Percentiles rank a stretch among this genome's conserved stretches.
These are phyloP conservation scores for Tolypocladium pustulatum DNA, from an alignment of 2,329 filamentous ascomycete genomes.

Conservation along the genomic window DNA sequence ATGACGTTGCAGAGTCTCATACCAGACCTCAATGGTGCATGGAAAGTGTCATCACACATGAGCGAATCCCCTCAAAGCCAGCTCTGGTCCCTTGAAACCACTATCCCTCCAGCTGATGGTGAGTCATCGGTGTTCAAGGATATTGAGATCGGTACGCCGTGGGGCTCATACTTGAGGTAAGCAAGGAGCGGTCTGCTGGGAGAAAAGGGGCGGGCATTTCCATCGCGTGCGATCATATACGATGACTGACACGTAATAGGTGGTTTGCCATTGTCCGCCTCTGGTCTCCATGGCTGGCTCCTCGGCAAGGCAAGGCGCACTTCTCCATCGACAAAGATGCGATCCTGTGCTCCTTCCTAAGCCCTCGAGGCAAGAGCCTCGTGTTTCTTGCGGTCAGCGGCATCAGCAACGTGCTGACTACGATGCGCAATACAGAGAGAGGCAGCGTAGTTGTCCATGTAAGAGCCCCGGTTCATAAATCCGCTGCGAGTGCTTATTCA, in stretches of 20 bases:
- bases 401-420: slow-evolving; percentile 56
- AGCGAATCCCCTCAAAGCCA: slow-evolving; percentile 59
- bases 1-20: slow-evolving; percentile 46
- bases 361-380: slow-evolving; percentile 59
- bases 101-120: slow-evolving; percentile 44
- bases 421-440: slow-evolving; percentile 54
- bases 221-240: background rate
- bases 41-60: slow-evolving; percentile 40
- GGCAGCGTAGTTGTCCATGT: slow-evolving; percentile 60
- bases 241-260: slow-evolving; percentile 21
- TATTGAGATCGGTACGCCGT: slow-evolving; percentile 53
- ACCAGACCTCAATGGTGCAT: slow-evolving; percentile 41
- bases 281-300: slow-evolving; percentile 78
- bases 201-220: too few relatives aligned
- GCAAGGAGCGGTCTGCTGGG: slow-evolving; percentile 3
- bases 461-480: slow-evolving; percentile 16
- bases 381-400: slow-evolving; percentile 73
- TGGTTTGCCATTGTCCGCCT: slow-evolving; percentile 77
- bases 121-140: slow-evolving; percentile 46
- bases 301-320: slow-evolving; percentile 62
- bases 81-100: slow-evolving; percentile 58
- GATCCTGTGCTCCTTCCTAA: slow-evolving; percentile 68
- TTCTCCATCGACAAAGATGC: slow-evolving; percentile 69
- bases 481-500: slow-evolving; percentile 5
- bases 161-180: slow-evolving; percentile 42